These are phyloP conservation scores for Hippophae rhamnoides DNA, from an alignment of 306 rosid species.

Conservation along the genomic window DNA sequence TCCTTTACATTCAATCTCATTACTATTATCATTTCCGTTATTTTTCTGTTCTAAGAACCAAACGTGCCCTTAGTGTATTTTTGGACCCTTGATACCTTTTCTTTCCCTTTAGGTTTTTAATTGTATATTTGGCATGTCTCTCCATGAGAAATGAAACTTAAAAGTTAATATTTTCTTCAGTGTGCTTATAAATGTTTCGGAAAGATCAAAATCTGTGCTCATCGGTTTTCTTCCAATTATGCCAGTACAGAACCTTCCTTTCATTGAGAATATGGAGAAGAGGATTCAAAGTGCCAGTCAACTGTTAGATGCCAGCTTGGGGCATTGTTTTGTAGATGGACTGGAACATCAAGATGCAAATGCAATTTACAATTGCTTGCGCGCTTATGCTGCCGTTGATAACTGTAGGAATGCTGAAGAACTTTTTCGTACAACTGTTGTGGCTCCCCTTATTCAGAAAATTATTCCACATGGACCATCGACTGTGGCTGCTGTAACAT, in stretches of 20 bases:
- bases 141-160: background rate
- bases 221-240: constrained; percentile 52
- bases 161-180: background rate
- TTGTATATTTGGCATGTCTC: too few species aligned
- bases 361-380: constrained; percentile 90
- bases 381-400: constrained; percentile 95
- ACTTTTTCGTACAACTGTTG: constrained; percentile 57
- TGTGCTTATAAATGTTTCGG: background rate
- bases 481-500: constrained; percentile 41
- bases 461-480: constrained; percentile 66
- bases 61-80: too few species aligned
- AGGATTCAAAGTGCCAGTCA: constrained; percentile 94
- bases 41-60: too few species aligned
- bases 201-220: constrained; percentile 46
- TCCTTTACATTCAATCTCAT: too few species aligned
- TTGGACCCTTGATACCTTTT: too few species aligned
- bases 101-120: too few species aligned
- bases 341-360: constrained; percentile 81
- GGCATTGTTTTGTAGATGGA: constrained; percentile 90
- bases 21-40: too few species aligned
- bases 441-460: constrained; percentile 75
- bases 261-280: constrained; percentile 97
- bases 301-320: constrained; percentile 85
- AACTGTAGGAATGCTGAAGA: constrained; percentile 90
- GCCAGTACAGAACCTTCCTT: constrained; percentile 99